Percentiles rank a stretch among this genome's conserved stretches.
Conservation (phyloP, 2,329 filamentous ascomycete species). For the Monosporascus cannonballus region DNA sequence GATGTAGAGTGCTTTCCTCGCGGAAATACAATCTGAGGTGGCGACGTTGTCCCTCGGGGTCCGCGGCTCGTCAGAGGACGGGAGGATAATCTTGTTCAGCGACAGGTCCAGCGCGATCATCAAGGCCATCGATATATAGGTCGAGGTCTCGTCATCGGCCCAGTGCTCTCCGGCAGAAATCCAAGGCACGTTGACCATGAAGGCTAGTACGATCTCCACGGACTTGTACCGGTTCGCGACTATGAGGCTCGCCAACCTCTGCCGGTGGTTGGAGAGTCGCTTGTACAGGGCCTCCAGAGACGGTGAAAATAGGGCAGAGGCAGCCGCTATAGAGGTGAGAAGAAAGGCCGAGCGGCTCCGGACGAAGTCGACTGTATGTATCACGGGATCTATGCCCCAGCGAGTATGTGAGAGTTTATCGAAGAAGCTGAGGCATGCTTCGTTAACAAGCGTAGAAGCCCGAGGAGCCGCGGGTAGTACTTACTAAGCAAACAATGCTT, state of each 20-base stretch:
- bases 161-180: conserved; percentile 63
- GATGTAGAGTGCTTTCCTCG: conserved; percentile 56
- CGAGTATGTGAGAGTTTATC: conserved; percentile 65
- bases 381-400: conserved; percentile 64
- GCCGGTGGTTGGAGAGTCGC: conserved; percentile 58
- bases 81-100: conserved; percentile 62
- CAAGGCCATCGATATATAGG: conserved; percentile 63
- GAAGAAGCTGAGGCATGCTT: conserved; percentile 48
- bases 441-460: background rate
- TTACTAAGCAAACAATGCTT: conserved; percentile 59
- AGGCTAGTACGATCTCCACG: conserved; percentile 67
- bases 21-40: conserved; percentile 63
- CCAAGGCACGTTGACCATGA: conserved; percentile 73
- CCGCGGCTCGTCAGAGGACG: conserved; percentile 42
- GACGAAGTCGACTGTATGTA: conserved; percentile 62
- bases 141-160: conserved; percentile 67
- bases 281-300: conserved; percentile 59
- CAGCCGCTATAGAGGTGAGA: conserved; percentile 64
- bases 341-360: conserved; percentile 63
- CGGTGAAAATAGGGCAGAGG: conserved; percentile 61
- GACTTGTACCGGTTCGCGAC: conserved; percentile 58
- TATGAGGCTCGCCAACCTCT: conserved; percentile 55
- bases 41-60: conserved; percentile 44
- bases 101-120: conserved; percentile 65
- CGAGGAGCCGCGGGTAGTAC: conserved; percentile 16